These are phyloP conservation scores for Lunularia cruciata DNA, from an alignment of 225 moss, liverwort and hornwort species.

Conservation along the genomic window DNA sequence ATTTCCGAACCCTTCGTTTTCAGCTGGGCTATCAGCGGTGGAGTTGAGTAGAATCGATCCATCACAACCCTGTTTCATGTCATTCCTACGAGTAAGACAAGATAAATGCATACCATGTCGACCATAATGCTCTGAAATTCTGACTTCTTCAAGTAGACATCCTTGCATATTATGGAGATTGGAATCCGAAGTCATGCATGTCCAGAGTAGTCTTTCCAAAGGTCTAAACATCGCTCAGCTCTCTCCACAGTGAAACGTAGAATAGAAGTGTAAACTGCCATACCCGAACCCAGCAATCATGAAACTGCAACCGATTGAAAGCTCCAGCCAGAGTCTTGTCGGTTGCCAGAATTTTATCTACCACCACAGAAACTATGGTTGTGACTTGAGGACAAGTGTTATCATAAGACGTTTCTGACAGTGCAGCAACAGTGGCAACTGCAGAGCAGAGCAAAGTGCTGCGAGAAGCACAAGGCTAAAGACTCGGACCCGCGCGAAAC, in stretches of 20 bases:
- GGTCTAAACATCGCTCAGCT: neutral
- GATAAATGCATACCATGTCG: neutral
- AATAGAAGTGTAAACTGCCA: too few species aligned
- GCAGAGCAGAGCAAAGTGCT: too few species aligned
- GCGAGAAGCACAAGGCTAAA: too few species aligned
- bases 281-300: constrained; percentile 21
- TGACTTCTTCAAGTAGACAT: too few species aligned
- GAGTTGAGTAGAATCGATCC: constrained; percentile 7
- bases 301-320: constrained; percentile 12
- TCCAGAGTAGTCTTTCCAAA: neutral
- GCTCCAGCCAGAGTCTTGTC: constrained; percentile 7
- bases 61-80: constrained; percentile 12
- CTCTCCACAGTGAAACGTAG: neutral
- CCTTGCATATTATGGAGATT: neutral
- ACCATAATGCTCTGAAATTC: too few species aligned
- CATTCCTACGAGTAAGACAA: neutral
- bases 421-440: too few species aligned
- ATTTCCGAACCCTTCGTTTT: neutral
- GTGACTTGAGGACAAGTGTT: constrained; percentile 9
- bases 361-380: neutral
- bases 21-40: neutral
- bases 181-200: neutral
- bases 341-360: neutral
- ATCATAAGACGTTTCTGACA: constrained; percentile 1
- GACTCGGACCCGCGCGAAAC: too few species aligned